Percentiles rank a stretch among this genome's conserved stretches.
Evolutionary conservation across 371 early-diverging fungal genomes (phyloP).

Genomic region (Apophysomyces variabilis): DNA sequence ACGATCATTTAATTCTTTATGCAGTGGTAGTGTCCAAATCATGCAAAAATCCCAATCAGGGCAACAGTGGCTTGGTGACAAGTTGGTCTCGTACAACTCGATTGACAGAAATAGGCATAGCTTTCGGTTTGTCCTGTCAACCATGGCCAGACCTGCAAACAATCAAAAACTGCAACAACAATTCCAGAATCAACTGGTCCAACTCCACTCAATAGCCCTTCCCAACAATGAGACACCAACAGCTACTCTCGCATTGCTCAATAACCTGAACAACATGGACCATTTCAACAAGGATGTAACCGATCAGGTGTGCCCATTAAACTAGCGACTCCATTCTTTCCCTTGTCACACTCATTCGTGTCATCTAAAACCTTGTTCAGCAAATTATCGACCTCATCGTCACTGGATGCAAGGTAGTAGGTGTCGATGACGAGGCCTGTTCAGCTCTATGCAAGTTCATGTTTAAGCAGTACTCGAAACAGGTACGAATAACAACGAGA

Average conservation of each 20-base stretch:
- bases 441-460: constrained; percentile 52
- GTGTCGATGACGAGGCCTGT: constrained; percentile 26
- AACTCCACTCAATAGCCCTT: background rate
- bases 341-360: background rate
- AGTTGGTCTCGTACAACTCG: too few species aligned
- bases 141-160: background rate
- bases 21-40: too few species aligned
- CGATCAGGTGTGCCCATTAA: constrained; percentile 19
- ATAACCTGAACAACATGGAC: constrained; percentile 14
- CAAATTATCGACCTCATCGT: constrained; percentile 51
- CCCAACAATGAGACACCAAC: background rate
- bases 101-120: too few species aligned
- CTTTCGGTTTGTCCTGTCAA: background rate
- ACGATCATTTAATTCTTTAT: too few species aligned
- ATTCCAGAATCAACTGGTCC: background rate
- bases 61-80: too few species aligned
- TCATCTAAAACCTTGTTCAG: constrained; percentile 18
- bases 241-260: constrained; percentile 9
- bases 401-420: constrained; percentile 41
- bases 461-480: constrained; percentile 50
- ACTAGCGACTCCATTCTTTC: background rate
- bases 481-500: constrained; percentile 22
- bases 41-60: too few species aligned
- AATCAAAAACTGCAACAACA: background rate
- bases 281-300: constrained; percentile 19